These are phyloP conservation scores for Geranium incanum DNA, from an alignment of 441 rosid species.

Conservation along the genomic window DNA sequence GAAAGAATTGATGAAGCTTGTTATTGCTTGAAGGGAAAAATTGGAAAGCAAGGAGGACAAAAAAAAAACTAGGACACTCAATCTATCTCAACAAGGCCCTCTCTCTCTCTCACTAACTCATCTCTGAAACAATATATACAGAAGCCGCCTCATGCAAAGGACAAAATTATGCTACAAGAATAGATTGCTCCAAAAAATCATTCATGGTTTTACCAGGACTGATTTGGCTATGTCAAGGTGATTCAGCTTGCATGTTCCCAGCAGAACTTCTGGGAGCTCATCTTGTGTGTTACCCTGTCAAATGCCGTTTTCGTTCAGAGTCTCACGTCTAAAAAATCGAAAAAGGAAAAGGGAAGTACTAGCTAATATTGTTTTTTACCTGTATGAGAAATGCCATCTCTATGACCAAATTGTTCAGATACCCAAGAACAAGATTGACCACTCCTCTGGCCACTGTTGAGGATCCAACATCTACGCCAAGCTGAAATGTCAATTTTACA, in stretches of 20 bases:
- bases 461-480: slow-evolving; percentile 76
- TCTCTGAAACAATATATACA: no score
- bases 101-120: no score
- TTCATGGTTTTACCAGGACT: slow-evolving; percentile 15
- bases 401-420: slow-evolving; percentile 69
- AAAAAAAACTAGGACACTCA: no score
- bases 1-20: no score
- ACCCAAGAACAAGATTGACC: slow-evolving; percentile 71
- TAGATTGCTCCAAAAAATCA: not conserved
- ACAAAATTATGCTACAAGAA: no score
- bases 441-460: slow-evolving; percentile 91
- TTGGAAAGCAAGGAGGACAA: no score
- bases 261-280: slow-evolving; percentile 82
- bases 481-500: slow-evolving; percentile 32
- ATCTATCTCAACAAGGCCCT: no score
- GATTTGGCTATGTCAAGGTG: slow-evolving; percentile 61
- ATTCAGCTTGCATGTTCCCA: slow-evolving; percentile 79
- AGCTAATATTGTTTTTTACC: slow-evolving; percentile 29
- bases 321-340: not conserved
- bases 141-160: no score
- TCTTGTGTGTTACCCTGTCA: slow-evolving; percentile 69
- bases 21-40: no score
- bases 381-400: slow-evolving; percentile 95
- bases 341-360: not conserved
- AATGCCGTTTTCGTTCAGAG: not conserved